Conservation (phyloP, 2,329 filamentous ascomycete species). For the Colletotrichum australisinense region DNA sequence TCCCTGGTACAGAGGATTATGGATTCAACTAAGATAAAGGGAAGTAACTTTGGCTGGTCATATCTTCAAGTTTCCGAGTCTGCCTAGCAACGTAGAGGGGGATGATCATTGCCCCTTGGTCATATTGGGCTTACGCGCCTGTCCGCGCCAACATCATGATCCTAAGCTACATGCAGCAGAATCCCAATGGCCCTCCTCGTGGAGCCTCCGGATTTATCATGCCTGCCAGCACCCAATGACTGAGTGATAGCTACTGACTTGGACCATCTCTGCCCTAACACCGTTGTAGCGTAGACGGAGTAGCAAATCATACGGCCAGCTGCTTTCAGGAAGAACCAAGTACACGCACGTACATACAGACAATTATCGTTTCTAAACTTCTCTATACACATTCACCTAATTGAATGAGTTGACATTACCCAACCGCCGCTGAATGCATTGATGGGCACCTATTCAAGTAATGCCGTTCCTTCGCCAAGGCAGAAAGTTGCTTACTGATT, state of each 20-base stretch:
- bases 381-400: not conserved
- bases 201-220: not conserved
- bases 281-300: not conserved
- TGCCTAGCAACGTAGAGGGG: too few species aligned
- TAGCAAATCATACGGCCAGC: not conserved
- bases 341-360: not conserved
- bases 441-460: conserved; percentile 2
- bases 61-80: too few species aligned
- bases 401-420: not conserved
- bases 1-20: not conserved
- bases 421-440: not conserved
- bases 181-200: too few species aligned
- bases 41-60: too few species aligned
- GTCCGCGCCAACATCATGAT: not conserved
- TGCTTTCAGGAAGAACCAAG: not conserved
- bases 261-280: too few species aligned
- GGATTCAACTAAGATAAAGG: too few species aligned
- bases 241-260: too few species aligned
- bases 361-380: not conserved
- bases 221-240: not conserved
- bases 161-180: not conserved
- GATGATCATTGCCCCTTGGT: too few species aligned
- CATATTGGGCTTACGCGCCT: not conserved
- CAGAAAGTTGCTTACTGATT: not conserved
- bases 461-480: not conserved